Conservation (phyloP, 2,329 filamentous ascomycete genomes). For the Graphium sp. region DNA sequence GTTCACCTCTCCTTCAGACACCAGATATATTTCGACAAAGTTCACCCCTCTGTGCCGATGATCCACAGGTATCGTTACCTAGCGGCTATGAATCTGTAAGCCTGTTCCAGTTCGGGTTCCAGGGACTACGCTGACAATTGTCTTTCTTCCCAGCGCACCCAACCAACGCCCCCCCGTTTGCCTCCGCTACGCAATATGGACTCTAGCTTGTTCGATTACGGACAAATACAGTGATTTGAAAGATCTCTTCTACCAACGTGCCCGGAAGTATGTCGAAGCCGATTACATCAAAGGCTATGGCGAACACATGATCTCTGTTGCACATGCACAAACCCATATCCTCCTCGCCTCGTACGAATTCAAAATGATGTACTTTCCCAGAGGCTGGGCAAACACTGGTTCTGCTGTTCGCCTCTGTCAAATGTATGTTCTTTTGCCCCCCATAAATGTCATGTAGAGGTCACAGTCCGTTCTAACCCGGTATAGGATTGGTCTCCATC, state of each 20-base stretch:
- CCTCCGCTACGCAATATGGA: constrained; percentile 90
- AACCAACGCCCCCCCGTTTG: constrained; percentile 74
- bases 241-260: constrained; percentile 76
- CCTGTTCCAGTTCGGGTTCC: constrained; percentile 2
- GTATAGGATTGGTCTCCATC: constrained; percentile 74
- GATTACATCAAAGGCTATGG: constrained; percentile 90
- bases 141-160: constrained; percentile 37
- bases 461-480: constrained; percentile 16
- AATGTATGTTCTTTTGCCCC: constrained; percentile 46
- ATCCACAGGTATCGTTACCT: constrained; percentile 80
- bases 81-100: constrained; percentile 69
- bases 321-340: constrained; percentile 72
- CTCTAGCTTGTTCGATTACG: constrained; percentile 68
- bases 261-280: constrained; percentile 76
- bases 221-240: constrained; percentile 70
- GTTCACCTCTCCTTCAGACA: constrained; percentile 29
- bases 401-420: constrained; percentile 64
- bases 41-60: constrained; percentile 74
- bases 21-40: constrained; percentile 77
- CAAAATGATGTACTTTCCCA: constrained; percentile 92
- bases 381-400: constrained; percentile 87
- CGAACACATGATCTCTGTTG: constrained; percentile 71
- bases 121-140: background rate
- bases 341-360: constrained; percentile 78
- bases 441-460: background rate